Evolutionary conservation across 225 moss, liverwort and hornwort genomes (phyloP), one percentile per base, ranked within the genome.

Genomic region (Physcomitrellopsis africana): DNA sequence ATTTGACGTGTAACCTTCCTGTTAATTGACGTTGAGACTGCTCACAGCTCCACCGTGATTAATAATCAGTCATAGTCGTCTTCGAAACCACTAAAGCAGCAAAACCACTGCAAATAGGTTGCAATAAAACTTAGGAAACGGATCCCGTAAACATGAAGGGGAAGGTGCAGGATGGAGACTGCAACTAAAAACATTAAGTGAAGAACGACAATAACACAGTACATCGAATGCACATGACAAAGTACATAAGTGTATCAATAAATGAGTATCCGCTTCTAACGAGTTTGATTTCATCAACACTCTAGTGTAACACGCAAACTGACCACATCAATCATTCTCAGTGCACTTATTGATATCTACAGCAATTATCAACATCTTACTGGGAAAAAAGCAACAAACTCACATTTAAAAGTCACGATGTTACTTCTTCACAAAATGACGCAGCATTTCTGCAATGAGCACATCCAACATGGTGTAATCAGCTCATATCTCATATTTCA

Each of bases 401-500:
- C 81, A 86, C 86, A 67, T 83, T 66, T 69, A 32, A 10, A 46
- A 59, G 65, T 37, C 61, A 67, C 54, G 65, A 49, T 51, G 55
- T 56, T 41, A 43, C 45, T 67, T 72, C 64, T 60, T 86, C 83
- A 86, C 79, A 86, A 78, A 37, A 37, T 37, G 32, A 37, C 32
- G 32, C 32, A 37, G 32, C 86, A 86, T 23, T 55, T 56, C 86
- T 86, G 82, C 65, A 73, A 75, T 49, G 13, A 76, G 81, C 29
- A 81, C 67, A 42, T 37, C 71, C 72, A 83, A 63, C 32, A 13
- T 48, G 41, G 11, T 11, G 9, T 70, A 41, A 54, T 29, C 15
- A 65, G 19, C 66, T 14, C 65, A 42, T 8, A 54, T 41, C 54
- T 61, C 47, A 32, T 68, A 76, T 14, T 51, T 67, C 49, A 22